phyloP scores from a whole-genome alignment of 177 flowering plant genomes.

The Vitis hybrid region DNA sequence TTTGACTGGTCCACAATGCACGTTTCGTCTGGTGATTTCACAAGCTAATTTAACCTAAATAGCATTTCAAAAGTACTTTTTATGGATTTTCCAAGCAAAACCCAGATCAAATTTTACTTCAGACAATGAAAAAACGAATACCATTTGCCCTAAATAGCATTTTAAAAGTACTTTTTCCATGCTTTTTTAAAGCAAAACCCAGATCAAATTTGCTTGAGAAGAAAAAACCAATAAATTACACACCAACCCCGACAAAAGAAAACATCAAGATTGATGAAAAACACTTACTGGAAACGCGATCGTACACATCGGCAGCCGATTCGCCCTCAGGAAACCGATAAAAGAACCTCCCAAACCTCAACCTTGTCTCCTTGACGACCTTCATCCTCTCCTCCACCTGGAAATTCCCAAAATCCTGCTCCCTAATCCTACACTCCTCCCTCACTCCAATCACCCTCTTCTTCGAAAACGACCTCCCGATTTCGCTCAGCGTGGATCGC shows the following conservation, averaged over 20 bases:
- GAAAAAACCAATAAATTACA: too few relatives aligned
- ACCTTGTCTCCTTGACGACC: constrained; percentile 60
- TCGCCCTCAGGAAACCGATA: constrained; percentile 97
- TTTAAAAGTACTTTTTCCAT: too few relatives aligned
- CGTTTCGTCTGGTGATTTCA: too few relatives aligned
- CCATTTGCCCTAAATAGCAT: too few relatives aligned
- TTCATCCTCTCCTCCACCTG: constrained; percentile 86
- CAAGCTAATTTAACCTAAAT: too few relatives aligned
- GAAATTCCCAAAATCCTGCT: constrained; percentile 96
- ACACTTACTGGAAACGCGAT: constrained; percentile 81
- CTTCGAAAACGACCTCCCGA: constrained; percentile 65
- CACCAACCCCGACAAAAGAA: not conserved
- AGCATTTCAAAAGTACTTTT: too few relatives aligned
- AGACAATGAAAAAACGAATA: too few relatives aligned
- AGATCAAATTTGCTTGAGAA: not conserved
- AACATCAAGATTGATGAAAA: not conserved
- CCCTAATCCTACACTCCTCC: constrained; percentile 86
- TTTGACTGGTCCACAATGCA: too few relatives aligned
- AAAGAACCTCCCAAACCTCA: constrained; percentile 84
- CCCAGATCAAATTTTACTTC: too few relatives aligned
- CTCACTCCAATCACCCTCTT: constrained; percentile 73
- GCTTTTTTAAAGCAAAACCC: not conserved
- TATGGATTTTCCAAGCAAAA: too few relatives aligned
- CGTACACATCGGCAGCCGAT: constrained; percentile 93
- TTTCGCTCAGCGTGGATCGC: constrained; percentile 77